Evolutionary conservation across 2,329 filamentous ascomycete genomes (phyloP).

Genomic region (Botryotinia calthae): DNA sequence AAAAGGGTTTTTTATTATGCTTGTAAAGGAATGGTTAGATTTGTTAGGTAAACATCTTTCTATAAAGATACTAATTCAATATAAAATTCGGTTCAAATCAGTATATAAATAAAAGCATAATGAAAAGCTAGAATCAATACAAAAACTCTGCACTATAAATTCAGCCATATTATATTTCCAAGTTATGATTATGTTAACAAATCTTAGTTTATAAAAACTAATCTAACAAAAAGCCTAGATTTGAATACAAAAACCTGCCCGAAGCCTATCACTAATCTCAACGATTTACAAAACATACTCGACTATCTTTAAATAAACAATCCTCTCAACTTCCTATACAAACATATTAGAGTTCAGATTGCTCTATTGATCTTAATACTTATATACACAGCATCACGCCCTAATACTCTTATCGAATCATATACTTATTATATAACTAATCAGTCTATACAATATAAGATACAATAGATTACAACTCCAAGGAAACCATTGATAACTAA

Average conservation of each 20-base stretch:
- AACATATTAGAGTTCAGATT: background rate
- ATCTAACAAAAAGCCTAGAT: background rate
- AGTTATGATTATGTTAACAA: no score
- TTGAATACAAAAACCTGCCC: background rate
- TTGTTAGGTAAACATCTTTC: background rate
- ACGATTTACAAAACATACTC: background rate
- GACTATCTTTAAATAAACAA: background rate
- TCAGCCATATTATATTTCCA: background rate
- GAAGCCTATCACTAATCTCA: background rate
- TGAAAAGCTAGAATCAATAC: background rate
- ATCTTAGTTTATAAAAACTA: background rate
- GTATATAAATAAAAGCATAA: background rate
- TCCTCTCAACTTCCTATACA: background rate
- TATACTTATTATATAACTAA: background rate
- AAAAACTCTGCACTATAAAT: background rate
- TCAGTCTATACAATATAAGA: no score
- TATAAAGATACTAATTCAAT: background rate
- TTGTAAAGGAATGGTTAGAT: background rate
- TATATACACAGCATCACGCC: background rate
- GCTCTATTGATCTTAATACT: background rate
- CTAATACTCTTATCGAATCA: background rate
- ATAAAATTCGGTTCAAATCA: background rate
- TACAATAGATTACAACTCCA: no score
- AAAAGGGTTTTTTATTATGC: background rate
- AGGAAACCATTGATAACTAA: no score